Conservation (phyloP, 2,329 filamentous ascomycete species). For the Tolypocladium ovalisporum region DNA sequence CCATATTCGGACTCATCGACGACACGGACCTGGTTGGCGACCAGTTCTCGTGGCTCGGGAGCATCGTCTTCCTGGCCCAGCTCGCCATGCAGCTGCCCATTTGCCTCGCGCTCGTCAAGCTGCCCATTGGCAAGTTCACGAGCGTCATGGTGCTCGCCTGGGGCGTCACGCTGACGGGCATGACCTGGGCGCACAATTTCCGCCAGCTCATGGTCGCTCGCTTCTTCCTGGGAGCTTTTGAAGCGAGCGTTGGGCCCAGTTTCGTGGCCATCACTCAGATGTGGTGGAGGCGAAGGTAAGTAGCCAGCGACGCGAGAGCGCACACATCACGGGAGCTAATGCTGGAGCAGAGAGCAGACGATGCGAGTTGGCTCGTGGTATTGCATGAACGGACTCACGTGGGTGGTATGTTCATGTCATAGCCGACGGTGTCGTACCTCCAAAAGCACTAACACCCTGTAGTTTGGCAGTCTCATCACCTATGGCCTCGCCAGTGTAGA, state of each 20-base stretch:
- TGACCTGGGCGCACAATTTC: conserved; percentile 42
- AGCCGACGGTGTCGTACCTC: not conserved
- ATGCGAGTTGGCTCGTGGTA: conserved; percentile 47
- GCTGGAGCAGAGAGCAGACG: conserved; percentile 36
- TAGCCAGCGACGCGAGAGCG: not conserved
- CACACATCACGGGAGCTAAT: conserved; percentile 1
- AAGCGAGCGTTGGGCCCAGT: conserved; percentile 34
- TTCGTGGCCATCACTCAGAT: conserved; percentile 49
- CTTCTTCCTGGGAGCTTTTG: conserved; percentile 47
- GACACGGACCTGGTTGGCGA: conserved; percentile 45
- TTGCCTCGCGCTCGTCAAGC: conserved; percentile 46
- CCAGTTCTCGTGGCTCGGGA: conserved; percentile 51
- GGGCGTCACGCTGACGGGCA: conserved; percentile 38
- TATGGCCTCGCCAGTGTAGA: conserved; percentile 49
- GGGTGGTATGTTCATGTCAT: conserved; percentile 27
- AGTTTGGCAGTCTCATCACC: conserved; percentile 42
- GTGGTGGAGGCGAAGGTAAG: conserved; percentile 45
- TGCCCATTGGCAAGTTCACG: conserved; percentile 50
- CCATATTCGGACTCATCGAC: conserved; percentile 51
- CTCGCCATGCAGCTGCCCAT: conserved; percentile 46
- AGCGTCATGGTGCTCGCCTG: conserved; percentile 45
- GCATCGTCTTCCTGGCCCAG: conserved; percentile 49
- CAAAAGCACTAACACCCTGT: conserved; percentile 3
- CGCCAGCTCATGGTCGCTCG: conserved; percentile 36
- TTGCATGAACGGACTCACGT: conserved; percentile 48